Evolutionary conservation across 2,329 filamentous ascomycete genomes (phyloP), one percentile per base, ranked within the genome.

Genomic region (Trichoderma cornu-damae): DNA sequence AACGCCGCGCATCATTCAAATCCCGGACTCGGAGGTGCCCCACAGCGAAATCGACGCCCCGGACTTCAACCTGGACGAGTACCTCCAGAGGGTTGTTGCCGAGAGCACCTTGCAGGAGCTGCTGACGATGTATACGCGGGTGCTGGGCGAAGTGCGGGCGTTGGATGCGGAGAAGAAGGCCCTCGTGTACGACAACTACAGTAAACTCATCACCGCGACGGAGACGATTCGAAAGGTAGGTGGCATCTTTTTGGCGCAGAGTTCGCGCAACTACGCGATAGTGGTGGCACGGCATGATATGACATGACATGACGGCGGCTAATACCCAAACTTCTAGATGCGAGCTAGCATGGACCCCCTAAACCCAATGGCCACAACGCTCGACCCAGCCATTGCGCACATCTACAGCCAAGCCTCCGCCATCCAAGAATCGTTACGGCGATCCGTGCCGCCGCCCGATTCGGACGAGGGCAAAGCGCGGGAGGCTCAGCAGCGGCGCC

Each of bases 131-230:
- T 91, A 94, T 69, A 85, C 87, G 46, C 80, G 83, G 20, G 78
- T 93, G 8, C 73, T 93, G 63, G 81, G 84, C 63, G 93, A 97
- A 74, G 93, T 96, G 47, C 78, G 91, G 35, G 92, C 90, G 2
- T 79, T 99, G 16, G 94, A 97, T 67, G 93, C 93, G 22, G 94
- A 99, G 79, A 88, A 94, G 72, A 99, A 99, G 75, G 92, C 93
- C 1, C 75, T 99, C 61, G 94, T 99, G 4, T 99, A 99, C 71
- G 93, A 99, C 71, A 99, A 99, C 70, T 99, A 97, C 72, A 94
- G 88, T 64, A 97, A 97, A 74, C 75, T 99, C 63, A 96, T 99
- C 63, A 84, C 87, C n/a, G 94, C 94, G 1, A 96, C 95, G 9
- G 93, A 96, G 72, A 97, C 93, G 3, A 99, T 99, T 67, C 83